These are phyloP conservation scores for Plasmopara halstedii DNA, from an alignment of 352 stramenopile species.

Conservation along the genomic window DNA sequence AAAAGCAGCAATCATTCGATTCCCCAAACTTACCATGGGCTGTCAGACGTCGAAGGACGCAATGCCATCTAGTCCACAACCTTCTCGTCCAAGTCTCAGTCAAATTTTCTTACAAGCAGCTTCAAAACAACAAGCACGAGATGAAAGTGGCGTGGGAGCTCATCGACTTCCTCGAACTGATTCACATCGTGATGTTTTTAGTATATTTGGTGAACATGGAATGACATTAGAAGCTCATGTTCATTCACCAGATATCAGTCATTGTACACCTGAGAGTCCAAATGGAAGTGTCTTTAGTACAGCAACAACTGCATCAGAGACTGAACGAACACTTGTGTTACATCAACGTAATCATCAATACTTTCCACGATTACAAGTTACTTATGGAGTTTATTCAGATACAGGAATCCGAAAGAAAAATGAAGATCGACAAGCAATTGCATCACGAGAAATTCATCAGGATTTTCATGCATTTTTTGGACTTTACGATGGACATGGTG, in stretches of 20 bases:
- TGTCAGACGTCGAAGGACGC: slow-evolving; percentile 57
- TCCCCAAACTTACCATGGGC: slow-evolving; percentile 39
- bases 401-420: slow-evolving; percentile 67
- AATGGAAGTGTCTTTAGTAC: slow-evolving; percentile 66
- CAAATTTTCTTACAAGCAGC: slow-evolving; percentile 40
- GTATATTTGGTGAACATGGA: slow-evolving; percentile 74
- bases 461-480: slow-evolving; percentile 74
- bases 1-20: slow-evolving; percentile 22
- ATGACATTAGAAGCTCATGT: slow-evolving; percentile 47
- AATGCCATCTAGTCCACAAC: slow-evolving; percentile 20
- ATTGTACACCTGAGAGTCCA: slow-evolving; percentile 43
- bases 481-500: slow-evolving; percentile 80
- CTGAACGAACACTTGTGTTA: slow-evolving; percentile 55
- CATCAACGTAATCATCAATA: slow-evolving; percentile 42
- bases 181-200: slow-evolving; percentile 76
- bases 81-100: slow-evolving; percentile 40
- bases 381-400: slow-evolving; percentile 67
- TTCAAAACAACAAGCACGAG: slow-evolving; percentile 33
- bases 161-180: slow-evolving; percentile 14
- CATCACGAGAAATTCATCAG: slow-evolving; percentile 37
- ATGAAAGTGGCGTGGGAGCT: slow-evolving; percentile 19
- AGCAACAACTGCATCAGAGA: slow-evolving; percentile 65
- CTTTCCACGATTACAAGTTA: slow-evolving; percentile 44
- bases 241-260: slow-evolving; percentile 17
- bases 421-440: slow-evolving; percentile 61